Conservation (phyloP, 1,284 basidiomycete genomes). For the Cystobasidium slooffiae region DNA sequence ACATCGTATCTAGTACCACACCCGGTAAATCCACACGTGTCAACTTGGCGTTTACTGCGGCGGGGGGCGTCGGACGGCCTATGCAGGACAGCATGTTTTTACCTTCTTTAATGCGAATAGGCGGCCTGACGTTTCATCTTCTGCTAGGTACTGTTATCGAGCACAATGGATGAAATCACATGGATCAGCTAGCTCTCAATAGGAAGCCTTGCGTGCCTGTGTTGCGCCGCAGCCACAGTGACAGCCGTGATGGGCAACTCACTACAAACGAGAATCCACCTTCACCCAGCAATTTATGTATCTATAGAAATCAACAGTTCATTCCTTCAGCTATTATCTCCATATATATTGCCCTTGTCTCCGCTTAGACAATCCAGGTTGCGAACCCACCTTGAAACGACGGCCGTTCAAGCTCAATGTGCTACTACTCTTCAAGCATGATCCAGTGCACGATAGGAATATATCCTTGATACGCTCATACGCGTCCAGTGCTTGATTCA, state of each 20-base stretch:
- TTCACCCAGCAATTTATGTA: slow-evolving; percentile 69
- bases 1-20: slow-evolving; percentile 48
- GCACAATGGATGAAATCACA: background rate
- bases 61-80: too few relatives aligned
- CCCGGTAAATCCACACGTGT: too few relatives aligned
- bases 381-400: slow-evolving; percentile 67
- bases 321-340: background rate
- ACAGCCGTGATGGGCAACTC: slow-evolving; percentile 58
- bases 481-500: slow-evolving; percentile 39
- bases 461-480: slow-evolving; percentile 39
- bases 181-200: background rate
- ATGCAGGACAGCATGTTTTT: background rate
- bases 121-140: slow-evolving; percentile 62
- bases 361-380: background rate
- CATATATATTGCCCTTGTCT: background rate
- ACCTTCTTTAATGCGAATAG: slow-evolving; percentile 89
- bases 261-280: slow-evolving; percentile 90
- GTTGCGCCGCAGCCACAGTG: background rate
- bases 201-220: background rate
- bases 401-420: slow-evolving; percentile 75
- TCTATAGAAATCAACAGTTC: background rate
- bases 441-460: slow-evolving; percentile 33
- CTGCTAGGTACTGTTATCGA: slow-evolving; percentile 50
- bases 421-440: slow-evolving; percentile 36
- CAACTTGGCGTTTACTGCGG: too few relatives aligned